Evolutionary conservation across 345 rosid genomes (phyloP).

Genomic region (Nephelium lappaceum): DNA sequence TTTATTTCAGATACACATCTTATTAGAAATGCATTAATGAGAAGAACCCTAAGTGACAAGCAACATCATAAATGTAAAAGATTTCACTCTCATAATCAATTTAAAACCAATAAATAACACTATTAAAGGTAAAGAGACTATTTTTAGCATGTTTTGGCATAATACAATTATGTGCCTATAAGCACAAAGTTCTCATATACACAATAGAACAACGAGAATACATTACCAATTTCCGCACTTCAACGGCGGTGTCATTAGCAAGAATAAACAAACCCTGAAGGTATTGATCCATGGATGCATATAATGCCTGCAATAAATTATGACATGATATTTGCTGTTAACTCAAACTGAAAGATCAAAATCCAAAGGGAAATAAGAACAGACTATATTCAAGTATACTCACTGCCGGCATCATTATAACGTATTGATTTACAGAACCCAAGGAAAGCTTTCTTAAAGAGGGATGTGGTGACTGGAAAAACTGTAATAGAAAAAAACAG

Average conservation of each 20-base stretch:
- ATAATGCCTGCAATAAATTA: slow-evolving; percentile 62
- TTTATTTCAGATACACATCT: background rate
- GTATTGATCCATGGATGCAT: slow-evolving; percentile 64
- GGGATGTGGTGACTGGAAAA: slow-evolving; percentile 88
- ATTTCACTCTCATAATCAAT: background rate
- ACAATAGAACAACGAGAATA: slow-evolving; percentile 18
- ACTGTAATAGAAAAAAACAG: slow-evolving; percentile 50
- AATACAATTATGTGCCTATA: background rate
- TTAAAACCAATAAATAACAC: background rate
- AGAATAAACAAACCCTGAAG: slow-evolving; percentile 91
- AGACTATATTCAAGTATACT: slow-evolving; percentile 37
- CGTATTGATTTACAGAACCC: slow-evolving; percentile 83
- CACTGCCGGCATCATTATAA: slow-evolving; percentile 96
- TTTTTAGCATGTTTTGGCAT: background rate
- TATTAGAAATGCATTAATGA: background rate
- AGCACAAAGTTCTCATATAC: background rate
- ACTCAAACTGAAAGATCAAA: slow-evolving; percentile 13
- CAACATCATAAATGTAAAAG: background rate
- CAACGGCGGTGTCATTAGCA: slow-evolving; percentile 76
- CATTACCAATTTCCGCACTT: slow-evolving; percentile 77
- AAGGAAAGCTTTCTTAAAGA: slow-evolving; percentile 82
- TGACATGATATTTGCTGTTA: background rate
- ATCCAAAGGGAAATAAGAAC: slow-evolving; percentile 1
- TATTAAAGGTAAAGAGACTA: background rate
- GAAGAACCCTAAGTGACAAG: background rate